Percentiles rank a stretch among this genome's conserved stretches.
Evolutionary conservation across 129 eudicot genomes (phyloP).

Genomic region (Escallonia rubra): DNA sequence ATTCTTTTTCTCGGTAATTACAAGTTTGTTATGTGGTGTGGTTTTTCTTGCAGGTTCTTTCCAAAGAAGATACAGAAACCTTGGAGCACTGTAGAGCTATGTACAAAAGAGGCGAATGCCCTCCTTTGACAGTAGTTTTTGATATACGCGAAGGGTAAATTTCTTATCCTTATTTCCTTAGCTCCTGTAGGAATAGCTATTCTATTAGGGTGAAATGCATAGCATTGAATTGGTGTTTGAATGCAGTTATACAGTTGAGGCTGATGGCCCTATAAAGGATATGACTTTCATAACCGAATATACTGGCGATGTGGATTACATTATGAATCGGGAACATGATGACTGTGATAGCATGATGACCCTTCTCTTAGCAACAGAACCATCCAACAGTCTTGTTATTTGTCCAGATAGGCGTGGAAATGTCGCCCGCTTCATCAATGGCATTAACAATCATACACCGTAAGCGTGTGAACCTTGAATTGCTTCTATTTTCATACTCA

Average conservation of each 20-base stretch:
- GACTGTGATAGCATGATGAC: conserved; percentile 85
- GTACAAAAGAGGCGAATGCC: conserved; percentile 59
- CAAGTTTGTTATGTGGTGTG: conserved; percentile 9
- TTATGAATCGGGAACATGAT: conserved; percentile 66
- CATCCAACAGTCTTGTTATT: conserved; percentile 52
- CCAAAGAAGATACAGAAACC: conserved; percentile 52
- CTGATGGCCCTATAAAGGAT: conserved; percentile 66
- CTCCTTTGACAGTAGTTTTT: conserved; percentile 55
- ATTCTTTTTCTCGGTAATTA: conserved; percentile 2
- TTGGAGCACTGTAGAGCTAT: conserved; percentile 49
- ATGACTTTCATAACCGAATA: conserved; percentile 69
- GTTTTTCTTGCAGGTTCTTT: conserved; percentile 49
- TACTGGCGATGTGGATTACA: conserved; percentile 86
- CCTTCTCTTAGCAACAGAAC: conserved; percentile 57
- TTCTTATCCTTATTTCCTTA: background rate
- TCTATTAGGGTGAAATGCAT: background rate
- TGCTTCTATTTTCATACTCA: background rate
- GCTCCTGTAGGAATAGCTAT: background rate
- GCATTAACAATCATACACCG: conserved; percentile 70
- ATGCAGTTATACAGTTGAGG: conserved; percentile 69
- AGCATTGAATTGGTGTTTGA: background rate
- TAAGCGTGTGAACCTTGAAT: conserved; percentile 28
- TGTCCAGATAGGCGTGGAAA: conserved; percentile 82
- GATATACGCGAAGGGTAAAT: conserved; percentile 59
- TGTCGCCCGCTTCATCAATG: conserved; percentile 67